Base-by-base conservation (phyloP, 495 filamentous ascomycete genomes). In the Tuber aestivum region DNA sequence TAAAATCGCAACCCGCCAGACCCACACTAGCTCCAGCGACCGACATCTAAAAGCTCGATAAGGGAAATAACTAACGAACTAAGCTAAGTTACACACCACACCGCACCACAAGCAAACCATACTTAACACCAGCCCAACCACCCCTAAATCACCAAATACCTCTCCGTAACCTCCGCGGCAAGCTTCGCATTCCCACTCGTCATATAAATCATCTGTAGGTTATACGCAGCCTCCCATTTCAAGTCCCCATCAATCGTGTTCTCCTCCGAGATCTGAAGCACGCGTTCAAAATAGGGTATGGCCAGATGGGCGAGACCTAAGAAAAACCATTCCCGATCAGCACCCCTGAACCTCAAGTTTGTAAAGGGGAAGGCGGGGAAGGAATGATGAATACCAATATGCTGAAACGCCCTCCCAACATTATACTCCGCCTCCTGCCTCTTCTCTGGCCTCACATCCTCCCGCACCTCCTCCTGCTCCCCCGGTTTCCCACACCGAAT, bases 381-480 rank as follows among this genome's bases (percentile, higher is more conserved):
- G n/a, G 44, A 27, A 38, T 6, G 2, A 41, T 35, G 38, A n/a
- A 41, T 81, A 81, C 81, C 94, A 14, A 98, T 87, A 50, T 92
- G 85, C 80, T 97, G 93, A 84, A 91, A 97, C 4, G 91, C 88
- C 20, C 93, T 87, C 32, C 89, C 95, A 69, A 94, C 87, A 80
- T 99, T 98, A 84, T 92, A 98, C 76, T 97, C 92, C 35, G 94
- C 93, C 83, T 98, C 95, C 83, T 94, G 92, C 79, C 2, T 84
- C 78, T 72, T 72, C 82, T 40, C 83, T 84, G 74, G 83, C 75
- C 37, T 77, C 20, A 70, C 70, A 41, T 82, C 71, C n/a, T 40
- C 42, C 27, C 38, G 70, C 1, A 18, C 41, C 41, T 48, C 74
- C 35, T 69, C 70, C n/a, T 44, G 40, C 41, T 75, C 69, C 38